Conservation (phyloP, 371 early-diverging fungal species). For the Apophysomyces variabilis region DNA sequence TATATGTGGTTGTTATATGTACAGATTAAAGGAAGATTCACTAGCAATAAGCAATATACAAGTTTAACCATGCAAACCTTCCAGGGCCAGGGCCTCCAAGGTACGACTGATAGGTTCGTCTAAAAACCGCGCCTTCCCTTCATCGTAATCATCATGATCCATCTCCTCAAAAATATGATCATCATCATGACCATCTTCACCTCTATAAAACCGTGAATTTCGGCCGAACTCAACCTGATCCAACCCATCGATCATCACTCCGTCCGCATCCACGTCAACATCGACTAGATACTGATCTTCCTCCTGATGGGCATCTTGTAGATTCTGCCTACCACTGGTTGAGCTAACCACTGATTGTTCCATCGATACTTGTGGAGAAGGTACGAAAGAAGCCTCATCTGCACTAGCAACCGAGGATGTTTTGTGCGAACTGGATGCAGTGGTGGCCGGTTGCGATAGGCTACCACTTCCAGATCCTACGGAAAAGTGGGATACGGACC, state of each 20-base stretch:
- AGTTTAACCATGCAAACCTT: slow-evolving; percentile 31
- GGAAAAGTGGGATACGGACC: slow-evolving; percentile 8
- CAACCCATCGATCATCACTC: slow-evolving; percentile 56
- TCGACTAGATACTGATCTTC: slow-evolving; percentile 50
- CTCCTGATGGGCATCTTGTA: slow-evolving; percentile 9
- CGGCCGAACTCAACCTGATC: slow-evolving; percentile 42
- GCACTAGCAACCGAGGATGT: slow-evolving; percentile 18
- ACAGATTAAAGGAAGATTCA: background rate
- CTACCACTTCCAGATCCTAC: slow-evolving; percentile 2
- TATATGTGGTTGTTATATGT: background rate
- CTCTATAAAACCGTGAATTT: slow-evolving; percentile 23
- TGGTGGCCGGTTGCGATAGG: slow-evolving; percentile 12
- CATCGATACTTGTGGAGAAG: background rate
- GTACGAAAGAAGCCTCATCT: slow-evolving; percentile 15
- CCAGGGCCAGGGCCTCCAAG: slow-evolving; percentile 50
- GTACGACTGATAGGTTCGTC: slow-evolving; percentile 49
- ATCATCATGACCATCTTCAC: slow-evolving; percentile 26
- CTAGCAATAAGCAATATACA: background rate
- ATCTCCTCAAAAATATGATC: slow-evolving; percentile 28
- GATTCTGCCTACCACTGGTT: slow-evolving; percentile 14
- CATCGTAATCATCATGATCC: slow-evolving; percentile 26
- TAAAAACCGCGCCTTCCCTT: slow-evolving; percentile 20
- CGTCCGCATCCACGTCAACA: slow-evolving; percentile 56
- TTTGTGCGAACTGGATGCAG: slow-evolving; percentile 12
- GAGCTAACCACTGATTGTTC: background rate